Evolutionary conservation across 73 alveolate genomes (phyloP).

Genomic region (Tetrahymena borealis): DNA sequence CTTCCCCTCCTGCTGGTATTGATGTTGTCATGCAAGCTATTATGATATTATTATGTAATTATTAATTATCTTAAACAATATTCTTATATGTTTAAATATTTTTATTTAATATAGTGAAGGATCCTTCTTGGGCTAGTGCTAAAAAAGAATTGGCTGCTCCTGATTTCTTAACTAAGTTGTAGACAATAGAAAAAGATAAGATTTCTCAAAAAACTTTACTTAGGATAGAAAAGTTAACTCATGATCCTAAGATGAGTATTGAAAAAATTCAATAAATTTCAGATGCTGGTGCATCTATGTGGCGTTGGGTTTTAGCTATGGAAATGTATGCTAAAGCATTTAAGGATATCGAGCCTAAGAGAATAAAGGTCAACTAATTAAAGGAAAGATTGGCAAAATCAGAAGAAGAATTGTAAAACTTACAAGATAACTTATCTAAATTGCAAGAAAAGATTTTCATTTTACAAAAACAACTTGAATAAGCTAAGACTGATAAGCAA

Average conservation of each 20-base stretch:
- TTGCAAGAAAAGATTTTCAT: slow-evolving; percentile 34
- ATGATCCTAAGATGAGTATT: slow-evolving; percentile 71
- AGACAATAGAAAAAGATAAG: slow-evolving; percentile 82
- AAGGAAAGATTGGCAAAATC: slow-evolving; percentile 53
- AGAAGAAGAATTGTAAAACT: slow-evolving; percentile 59
- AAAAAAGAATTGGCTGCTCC: slow-evolving; percentile 94
- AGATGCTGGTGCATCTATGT: slow-evolving; percentile 80
- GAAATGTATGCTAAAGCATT: slow-evolving; percentile 92
- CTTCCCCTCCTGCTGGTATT: slow-evolving; percentile 91
- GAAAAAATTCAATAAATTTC: slow-evolving; percentile 58
- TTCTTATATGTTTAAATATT: neutral
- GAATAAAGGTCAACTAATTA: slow-evolving; percentile 69
- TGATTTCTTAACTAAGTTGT: slow-evolving; percentile 77
- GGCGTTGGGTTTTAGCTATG: slow-evolving; percentile 93
- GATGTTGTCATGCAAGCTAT: slow-evolving; percentile 90
- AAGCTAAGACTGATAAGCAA: slow-evolving; percentile 82
- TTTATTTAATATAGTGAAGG: slow-evolving; percentile 49
- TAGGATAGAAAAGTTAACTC: slow-evolving; percentile 73
- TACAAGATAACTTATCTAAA: slow-evolving; percentile 59
- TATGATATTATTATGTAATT: slow-evolving; percentile 59
- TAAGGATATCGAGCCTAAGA: slow-evolving; percentile 94
- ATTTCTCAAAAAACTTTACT: slow-evolving; percentile 54
- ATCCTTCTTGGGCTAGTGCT: slow-evolving; percentile 76
- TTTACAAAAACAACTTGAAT: slow-evolving; percentile 43
- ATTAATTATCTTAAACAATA: neutral